Conservation (phyloP, 1,284 basidiomycete genomes). For the Tilletia horrida region DNA sequence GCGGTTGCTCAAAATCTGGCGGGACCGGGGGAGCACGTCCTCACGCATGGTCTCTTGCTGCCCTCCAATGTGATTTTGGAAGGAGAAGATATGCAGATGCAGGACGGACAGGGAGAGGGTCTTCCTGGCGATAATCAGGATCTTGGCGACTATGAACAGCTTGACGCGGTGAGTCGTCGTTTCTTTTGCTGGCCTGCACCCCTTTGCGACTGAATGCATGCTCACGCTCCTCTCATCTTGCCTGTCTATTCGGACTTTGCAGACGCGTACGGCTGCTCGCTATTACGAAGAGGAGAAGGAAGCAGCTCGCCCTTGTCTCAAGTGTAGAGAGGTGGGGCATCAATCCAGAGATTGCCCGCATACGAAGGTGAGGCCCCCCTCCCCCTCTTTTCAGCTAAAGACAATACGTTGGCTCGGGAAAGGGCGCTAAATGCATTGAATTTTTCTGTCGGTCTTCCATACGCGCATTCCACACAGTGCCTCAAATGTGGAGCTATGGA, state of each 20-base stretch:
- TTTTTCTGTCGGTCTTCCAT: too few species aligned
- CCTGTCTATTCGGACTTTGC: constrained; percentile 5
- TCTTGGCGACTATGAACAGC: constrained; percentile 38
- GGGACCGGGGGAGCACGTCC: constrained; percentile 2
- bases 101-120: not conserved
- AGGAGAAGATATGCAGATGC: constrained; percentile 3
- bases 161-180: constrained; percentile 25
- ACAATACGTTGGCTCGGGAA: too few species aligned
- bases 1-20: constrained; percentile 4
- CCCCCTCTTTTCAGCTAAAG: too few species aligned
- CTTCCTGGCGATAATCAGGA: constrained; percentile 24
- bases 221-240: not conserved
- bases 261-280: constrained; percentile 24
- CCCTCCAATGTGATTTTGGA: constrained; percentile 10
- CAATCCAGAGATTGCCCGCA: constrained; percentile 39
- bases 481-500: constrained; percentile 79
- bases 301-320: constrained; percentile 33
- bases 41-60: not conserved
- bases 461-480: constrained; percentile 62
- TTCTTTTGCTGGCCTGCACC: too few species aligned
- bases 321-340: constrained; percentile 44
- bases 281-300: constrained; percentile 44
- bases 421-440: too few species aligned
- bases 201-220: not conserved
- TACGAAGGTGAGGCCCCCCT: constrained; percentile 29